Percentiles rank a stretch among this genome's conserved stretches.
phyloP scores from a whole-genome alignment of 805 yeast genomes.

The Debaryomyces prosopidis region DNA sequence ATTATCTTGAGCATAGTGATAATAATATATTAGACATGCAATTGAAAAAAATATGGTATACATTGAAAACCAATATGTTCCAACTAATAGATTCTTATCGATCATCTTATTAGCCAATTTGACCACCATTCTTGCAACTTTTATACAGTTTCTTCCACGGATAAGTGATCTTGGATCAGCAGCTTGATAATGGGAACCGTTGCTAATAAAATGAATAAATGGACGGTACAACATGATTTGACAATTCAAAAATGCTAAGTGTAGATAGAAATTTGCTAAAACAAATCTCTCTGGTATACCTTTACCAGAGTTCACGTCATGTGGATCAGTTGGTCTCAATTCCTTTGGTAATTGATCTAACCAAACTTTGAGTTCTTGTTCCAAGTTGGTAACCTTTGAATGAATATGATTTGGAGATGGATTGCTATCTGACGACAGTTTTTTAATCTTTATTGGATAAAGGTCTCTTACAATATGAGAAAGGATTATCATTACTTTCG shows the following conservation, averaged over 20 bases:
- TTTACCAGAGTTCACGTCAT: slow-evolving; percentile 15
- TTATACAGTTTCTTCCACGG: slow-evolving; percentile 80
- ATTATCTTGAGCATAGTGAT: slow-evolving; percentile 50
- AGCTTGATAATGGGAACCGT: slow-evolving; percentile 38
- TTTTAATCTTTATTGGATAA: slow-evolving; percentile 65
- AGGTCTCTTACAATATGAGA: slow-evolving; percentile 69
- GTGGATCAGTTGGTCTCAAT: slow-evolving; percentile 71
- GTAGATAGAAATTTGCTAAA: slow-evolving; percentile 73
- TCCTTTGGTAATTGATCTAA: slow-evolving; percentile 66
- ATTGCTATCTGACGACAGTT: slow-evolving; percentile 8
- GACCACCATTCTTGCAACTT: slow-evolving; percentile 80
- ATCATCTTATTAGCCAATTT: slow-evolving; percentile 80
- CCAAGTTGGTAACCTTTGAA: slow-evolving; percentile 58
- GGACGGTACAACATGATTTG: slow-evolving; percentile 84
- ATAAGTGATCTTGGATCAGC: slow-evolving; percentile 62
- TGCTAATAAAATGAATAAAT: slow-evolving; percentile 78
- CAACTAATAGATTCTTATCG: slow-evolving; percentile 65
- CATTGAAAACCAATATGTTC: slow-evolving; percentile 90
- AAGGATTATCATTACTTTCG: slow-evolving; percentile 68
- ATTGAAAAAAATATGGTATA: slow-evolving; percentile 88
- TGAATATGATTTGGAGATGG: slow-evolving; percentile 38
- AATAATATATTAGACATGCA: slow-evolving; percentile 81
- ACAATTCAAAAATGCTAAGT: slow-evolving; percentile 71
- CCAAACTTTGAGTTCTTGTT: slow-evolving; percentile 72
- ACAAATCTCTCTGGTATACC: slow-evolving; percentile 55